Base-by-base conservation (phyloP, 257 asterid genomes). In the Plantago elongata region DNA sequence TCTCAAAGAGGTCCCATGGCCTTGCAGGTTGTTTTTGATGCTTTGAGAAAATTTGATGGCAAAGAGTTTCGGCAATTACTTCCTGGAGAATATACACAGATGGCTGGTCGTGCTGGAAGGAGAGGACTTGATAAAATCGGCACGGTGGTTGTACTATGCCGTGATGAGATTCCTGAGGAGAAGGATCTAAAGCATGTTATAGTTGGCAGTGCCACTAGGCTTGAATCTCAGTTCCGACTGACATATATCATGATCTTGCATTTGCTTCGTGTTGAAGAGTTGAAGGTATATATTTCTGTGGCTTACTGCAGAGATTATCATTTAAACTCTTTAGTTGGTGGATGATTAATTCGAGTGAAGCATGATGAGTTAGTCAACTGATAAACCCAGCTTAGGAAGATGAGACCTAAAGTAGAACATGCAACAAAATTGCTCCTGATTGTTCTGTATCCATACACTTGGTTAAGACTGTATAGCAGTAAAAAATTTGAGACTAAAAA, bases 61-160 rank as follows among this genome's bases (percentile, higher is more conserved):
- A 93, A 87, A 76, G 96, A 83, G 77, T 82, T 81, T 73, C 90
- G 99, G 47, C 90, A 76, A 70, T 64, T 93, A 66, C 99, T 89
- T 71, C 95, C 99, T 0, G 99, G 99, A 75, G 99, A 93, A 76
- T 93, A 93, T 77, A 93, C 99, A 34, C 99, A 93, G 85, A 93
- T 93, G 99, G 94, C 99, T 63, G 99, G 99, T 66, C 99, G 99
- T 82, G 99, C 99, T 50, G 99, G 99, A 69, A 75, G 99, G 84
- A 85, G 99, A 83, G 99, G 99, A 64, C 89, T 93, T 60, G 99
- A 93, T 80, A 89, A 89, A 75, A 93, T 79, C 63, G 99, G 99
- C 66, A 86, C 97, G 45, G 97, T 93, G 54, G 77, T 85, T 71
- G 81, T 93, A 64, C 81, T 93, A 77, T 93, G 99, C 75, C 96